Base-by-base conservation (phyloP, 2,329 filamentous ascomycete genomes). In the Sclerotinia borealis region DNA sequence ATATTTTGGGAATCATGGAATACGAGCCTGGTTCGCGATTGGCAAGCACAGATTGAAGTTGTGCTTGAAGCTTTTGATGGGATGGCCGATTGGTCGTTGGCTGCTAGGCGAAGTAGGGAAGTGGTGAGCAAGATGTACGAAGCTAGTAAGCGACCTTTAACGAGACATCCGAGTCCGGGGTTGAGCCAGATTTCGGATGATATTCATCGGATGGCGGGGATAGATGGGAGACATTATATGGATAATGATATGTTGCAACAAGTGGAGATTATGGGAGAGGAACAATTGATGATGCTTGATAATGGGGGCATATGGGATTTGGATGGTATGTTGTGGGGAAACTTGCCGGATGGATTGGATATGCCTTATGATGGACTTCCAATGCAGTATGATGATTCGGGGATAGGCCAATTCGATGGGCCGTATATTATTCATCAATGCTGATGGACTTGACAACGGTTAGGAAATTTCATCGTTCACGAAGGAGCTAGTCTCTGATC, bases 111-210 rank as follows among this genome's bases (percentile, higher is more conserved):
- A 63, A 86, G 84, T 60, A 78, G 85, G 50, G 85, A 88, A 73
- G 85, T 87, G 4, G 81, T 89, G 29, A 81, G 79, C 69, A 80
- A 83, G 68, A 85, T 89, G 76, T 86, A 87, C 71, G 85, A 88
- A 68, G 85, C 85, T 11, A 73, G 72, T 41, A 74, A 69, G 55
- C 59, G 69, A 25, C 70, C 73, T 13, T 41, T 68, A 10, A 72
- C 68, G 27, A 59, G 69, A 43, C 68, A 71, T 34, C 69, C 73
- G 70, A 68, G 72, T 73, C 70, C 74, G 69, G 67, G 69, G 31
- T 63, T 72, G 22, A 68, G 66, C 25, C 66, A 72, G 22, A 75
- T 77, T 45, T 76, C 76, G 62, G 66, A 63, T 5, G 62, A 65
- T 41, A 50, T 51, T 13, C 34, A 61, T 27, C 29, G 37, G 5